These are phyloP conservation scores for Polyplosphaeria fusca DNA, from an alignment of 495 filamentous ascomycete species.

Conservation along the genomic window DNA sequence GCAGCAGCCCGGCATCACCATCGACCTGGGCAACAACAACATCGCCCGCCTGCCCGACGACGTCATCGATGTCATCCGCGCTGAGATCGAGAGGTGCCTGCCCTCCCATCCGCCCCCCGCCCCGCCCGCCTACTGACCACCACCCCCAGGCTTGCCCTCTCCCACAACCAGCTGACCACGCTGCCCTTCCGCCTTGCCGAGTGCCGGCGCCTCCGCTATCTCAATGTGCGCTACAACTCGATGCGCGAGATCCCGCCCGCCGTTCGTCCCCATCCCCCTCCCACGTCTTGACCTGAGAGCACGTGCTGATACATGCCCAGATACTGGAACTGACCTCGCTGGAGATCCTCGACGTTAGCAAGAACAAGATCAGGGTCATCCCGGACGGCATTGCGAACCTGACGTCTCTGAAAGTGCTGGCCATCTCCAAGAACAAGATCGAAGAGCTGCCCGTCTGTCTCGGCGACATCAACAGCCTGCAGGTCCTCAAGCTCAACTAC, in stretches of 20 bases:
- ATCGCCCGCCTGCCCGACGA: constrained; percentile 80
- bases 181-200: constrained; percentile 80
- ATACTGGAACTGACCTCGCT: constrained; percentile 79
- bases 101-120: constrained; percentile 6
- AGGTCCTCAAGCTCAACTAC: constrained; percentile 80
- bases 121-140: constrained; percentile 16
- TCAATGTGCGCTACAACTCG: constrained; percentile 87
- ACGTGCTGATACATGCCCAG: constrained; percentile 38
- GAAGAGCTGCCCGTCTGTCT: constrained; percentile 76
- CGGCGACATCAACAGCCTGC: constrained; percentile 82
- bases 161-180: constrained; percentile 78
- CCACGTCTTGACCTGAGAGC: neutral
- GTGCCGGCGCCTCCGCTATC: constrained; percentile 83
- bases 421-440: constrained; percentile 77
- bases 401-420: constrained; percentile 48
- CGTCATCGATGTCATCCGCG: constrained; percentile 87
- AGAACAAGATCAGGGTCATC: constrained; percentile 74
- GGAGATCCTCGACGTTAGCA: constrained; percentile 87
- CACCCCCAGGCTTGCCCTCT: constrained; percentile 69
- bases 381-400: constrained; percentile 77
- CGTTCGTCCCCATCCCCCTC: constrained; percentile 53
- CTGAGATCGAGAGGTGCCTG: constrained; percentile 80
- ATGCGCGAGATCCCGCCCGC: constrained; percentile 83
- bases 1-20: constrained; percentile 68
- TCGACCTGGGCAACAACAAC: constrained; percentile 81